Evolutionary conservation across 108 stramenopile species (phyloP).

Genomic region (Aurantiochytrium sp.): DNA sequence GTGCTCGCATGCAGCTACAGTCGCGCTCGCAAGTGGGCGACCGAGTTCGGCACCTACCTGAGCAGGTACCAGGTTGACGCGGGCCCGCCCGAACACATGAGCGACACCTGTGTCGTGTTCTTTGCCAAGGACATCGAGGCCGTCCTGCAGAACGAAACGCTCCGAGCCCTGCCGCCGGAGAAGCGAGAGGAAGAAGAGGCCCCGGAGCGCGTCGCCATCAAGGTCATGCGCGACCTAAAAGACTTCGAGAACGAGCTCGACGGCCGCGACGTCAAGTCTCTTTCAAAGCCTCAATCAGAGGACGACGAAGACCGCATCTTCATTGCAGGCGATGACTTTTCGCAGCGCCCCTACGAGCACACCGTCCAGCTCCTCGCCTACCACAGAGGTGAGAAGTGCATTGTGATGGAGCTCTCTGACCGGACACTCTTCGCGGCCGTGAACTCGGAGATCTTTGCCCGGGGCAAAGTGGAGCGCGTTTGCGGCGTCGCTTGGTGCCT

Average conservation of each 20-base stretch:
- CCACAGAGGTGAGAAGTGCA: not conserved
- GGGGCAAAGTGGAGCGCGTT: too few species aligned
- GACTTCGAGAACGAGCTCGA: not conserved
- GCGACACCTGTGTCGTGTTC: not conserved
- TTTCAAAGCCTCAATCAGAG: too few species aligned
- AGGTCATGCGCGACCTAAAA: not conserved
- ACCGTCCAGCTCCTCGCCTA: not conserved
- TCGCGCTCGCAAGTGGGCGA: not conserved
- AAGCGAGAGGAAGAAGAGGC: too few species aligned
- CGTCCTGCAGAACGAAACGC: not conserved
- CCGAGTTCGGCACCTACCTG: not conserved
- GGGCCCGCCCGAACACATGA: not conserved
- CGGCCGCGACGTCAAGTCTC: not conserved
- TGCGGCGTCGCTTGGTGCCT: not conserved
- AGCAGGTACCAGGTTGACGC: not conserved
- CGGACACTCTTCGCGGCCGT: not conserved
- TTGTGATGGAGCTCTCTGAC: not conserved
- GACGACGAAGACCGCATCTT: too few species aligned
- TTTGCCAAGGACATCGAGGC: not conserved
- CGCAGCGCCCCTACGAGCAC: not conserved
- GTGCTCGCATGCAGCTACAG: not conserved
- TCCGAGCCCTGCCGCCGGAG: too few species aligned
- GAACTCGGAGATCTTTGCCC: not conserved
- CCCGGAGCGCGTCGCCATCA: conserved; percentile 24
- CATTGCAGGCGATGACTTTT: too few species aligned